phyloP scores from a whole-genome alignment of 2,329 filamentous ascomycete species.

The Ilyonectria destructans region DNA sequence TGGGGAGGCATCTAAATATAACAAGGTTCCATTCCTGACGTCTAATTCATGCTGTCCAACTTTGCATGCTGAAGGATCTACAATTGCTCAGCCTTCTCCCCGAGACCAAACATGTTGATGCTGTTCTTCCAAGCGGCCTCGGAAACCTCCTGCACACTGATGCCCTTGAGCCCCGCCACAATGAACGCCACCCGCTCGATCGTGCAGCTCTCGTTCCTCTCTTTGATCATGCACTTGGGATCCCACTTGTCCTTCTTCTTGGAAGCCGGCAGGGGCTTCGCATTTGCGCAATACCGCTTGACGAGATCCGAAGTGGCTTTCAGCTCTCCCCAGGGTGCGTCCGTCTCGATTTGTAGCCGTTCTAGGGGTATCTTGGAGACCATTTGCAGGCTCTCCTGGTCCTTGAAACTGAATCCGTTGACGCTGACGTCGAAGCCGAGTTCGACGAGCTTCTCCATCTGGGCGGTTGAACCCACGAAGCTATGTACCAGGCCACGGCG shows the following conservation, averaged over 20 bases:
- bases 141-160: conserved; percentile 60
- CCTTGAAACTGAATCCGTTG: conserved; percentile 64
- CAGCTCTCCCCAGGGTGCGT: conserved; percentile 49
- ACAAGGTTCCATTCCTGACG: neutral
- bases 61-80: neutral
- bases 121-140: conserved; percentile 58
- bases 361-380: conserved; percentile 43
- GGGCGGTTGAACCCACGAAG: conserved; percentile 43
- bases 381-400: conserved; percentile 45
- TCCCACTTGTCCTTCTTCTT: conserved; percentile 68
- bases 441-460: conserved; percentile 47
- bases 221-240: conserved; percentile 64
- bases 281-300: conserved; percentile 60
- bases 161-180: conserved; percentile 64
- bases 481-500: conserved; percentile 47
- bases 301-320: conserved; percentile 49
- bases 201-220: conserved; percentile 66
- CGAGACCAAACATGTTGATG: conserved; percentile 51
- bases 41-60: neutral
- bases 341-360: conserved; percentile 47
- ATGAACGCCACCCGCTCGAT: conserved; percentile 64
- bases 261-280: conserved; percentile 55
- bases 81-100: conserved; percentile 20
- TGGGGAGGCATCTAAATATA: too few relatives aligned
- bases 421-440: conserved; percentile 53